A percentile compares a stretch with the other conserved stretches of the same genome.
phyloP scores from a whole-genome alignment of 129 eudicot genomes.

The Arctium minus region DNA sequence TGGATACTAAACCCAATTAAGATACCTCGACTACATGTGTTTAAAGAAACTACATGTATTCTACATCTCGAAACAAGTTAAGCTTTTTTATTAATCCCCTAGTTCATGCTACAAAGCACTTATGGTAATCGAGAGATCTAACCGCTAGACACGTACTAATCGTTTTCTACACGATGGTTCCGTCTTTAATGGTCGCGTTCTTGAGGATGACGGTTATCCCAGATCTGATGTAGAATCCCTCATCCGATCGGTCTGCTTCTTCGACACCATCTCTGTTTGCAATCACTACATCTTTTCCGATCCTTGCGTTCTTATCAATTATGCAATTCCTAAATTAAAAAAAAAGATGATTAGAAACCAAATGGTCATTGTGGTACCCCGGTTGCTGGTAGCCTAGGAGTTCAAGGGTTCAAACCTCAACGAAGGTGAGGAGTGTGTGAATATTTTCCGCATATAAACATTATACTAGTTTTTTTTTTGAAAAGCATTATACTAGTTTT shows the following conservation, averaged over 20 bases:
- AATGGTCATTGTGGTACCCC: too few relatives aligned
- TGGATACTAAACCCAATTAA: not conserved
- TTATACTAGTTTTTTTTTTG: not conserved
- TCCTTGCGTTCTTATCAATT: conserved; percentile 87
- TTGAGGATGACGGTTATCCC: conserved; percentile 60
- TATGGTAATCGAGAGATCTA: not conserved
- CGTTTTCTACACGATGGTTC: conserved; percentile 34
- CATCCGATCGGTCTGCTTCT: conserved; percentile 67
- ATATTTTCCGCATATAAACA: not conserved
- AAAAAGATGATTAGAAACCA: not conserved
- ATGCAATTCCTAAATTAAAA: conserved; percentile 67
- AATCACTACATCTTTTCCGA: conserved; percentile 73
- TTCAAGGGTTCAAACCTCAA: too few relatives aligned
- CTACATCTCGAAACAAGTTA: not conserved
- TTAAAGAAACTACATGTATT: not conserved
- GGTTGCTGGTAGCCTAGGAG: not conserved
- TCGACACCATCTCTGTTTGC: conserved; percentile 73
- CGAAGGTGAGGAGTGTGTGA: not conserved
- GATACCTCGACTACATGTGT: not conserved
- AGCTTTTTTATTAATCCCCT: conserved; percentile 3
- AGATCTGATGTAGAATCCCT: conserved; percentile 67
- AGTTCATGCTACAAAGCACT: conserved; percentile 21
- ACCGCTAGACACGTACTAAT: not conserved
- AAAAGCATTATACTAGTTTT: too few relatives aligned
- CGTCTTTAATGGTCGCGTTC: conserved; percentile 62